Evolutionary conservation across 352 stramenopile genomes (phyloP), one percentile per base, ranked within the genome.

Genomic region (Aphanomyces cochlioides): DNA sequence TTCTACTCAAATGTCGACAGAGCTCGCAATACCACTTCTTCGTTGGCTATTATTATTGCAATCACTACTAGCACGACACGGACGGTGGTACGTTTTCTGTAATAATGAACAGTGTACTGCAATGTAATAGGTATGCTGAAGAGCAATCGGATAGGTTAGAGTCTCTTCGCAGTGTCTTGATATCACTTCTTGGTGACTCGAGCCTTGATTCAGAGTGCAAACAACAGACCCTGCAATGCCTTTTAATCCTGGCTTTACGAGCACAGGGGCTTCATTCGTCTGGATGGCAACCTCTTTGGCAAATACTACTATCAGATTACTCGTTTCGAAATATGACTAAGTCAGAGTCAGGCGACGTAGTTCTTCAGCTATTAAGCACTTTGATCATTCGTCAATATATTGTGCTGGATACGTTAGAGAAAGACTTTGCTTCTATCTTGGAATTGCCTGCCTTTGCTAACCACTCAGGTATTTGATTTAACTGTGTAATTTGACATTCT

Each of bases 41-140:
- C 43, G n/a, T 6, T 70, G 64, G 64, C 64, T 70, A 12, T 19
- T 70, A 12, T 17, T 70, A 19, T 3, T 70, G 36, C 40, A 47
- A 53, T 37, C 64, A 37, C 64, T 70, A 1, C 12, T 70, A 0
- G 15, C 64, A 13, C 48, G 64, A 37, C 64, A 70, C 54, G 64
- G 64, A 17, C 64, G 45, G 15, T 63, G 54, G 54, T 70, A 61
- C n/a, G 50, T 19, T 28, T 28, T 28, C 28, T 28, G 2, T 28
- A 28, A 28, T 28, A 28, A 28, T 28, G 28, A 28, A 28, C 28
- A 28, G 1, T 28, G 28, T 28, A 28, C 28, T 28, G 8, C 15
- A 10, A 8, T 2, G 17, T 58, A 3, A 17, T 37, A 53, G 64
- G 40, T 38, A 36, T 12, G 21, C 39, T 17, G 38, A 7, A n/a